Base-by-base conservation (phyloP, 805 yeast species). In the Jamesozyma gamospora region DNA sequence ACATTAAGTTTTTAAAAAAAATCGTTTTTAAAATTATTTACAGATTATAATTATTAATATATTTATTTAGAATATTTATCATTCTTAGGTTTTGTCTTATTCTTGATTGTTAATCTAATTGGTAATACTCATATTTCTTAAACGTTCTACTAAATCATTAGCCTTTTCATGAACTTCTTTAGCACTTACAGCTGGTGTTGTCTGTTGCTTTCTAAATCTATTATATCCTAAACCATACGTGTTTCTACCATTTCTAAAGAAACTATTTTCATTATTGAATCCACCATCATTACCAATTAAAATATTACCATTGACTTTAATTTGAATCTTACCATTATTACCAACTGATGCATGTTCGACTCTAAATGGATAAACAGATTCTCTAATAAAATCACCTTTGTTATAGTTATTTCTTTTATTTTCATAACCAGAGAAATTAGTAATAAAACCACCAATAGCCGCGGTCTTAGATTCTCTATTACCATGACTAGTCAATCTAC, bases 371-470 rank as follows among this genome's bases (percentile, higher is more conserved):
- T 66, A 56, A 29, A 61, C 61, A 34, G 60, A 51, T 47, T 71
- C 73, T 52, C 74, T 67, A 48, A 56, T 62, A 61, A 49, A 65
- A 62, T 41, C 70, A 62, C 47, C 67, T 60, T 41, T 58, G 46
- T 46, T 56, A 51, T 47, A 55, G 50, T 38, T 63, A 49, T 48
- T 60, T 54, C 53, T 61, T 44, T 48, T 56, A 48, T 55, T 65
- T 64, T 47, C 53, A 33, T 57, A 45, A n/a, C 54, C 49, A 15
- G 57, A 44, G 49, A 47, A 34, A 51, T 62, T 45, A 45, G 63
- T 62, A 15, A 66, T 62, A 42, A 72, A 69, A 5, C 77, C 83
- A 48, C 81, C 86, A 46, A 77, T 67, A 8, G 83, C 87, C 24
- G 64, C 64, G 37, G 72, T 71, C 42, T 34, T 37, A 16, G 39